Evolutionary conservation across 2,329 filamentous ascomycete species (phyloP).

Genomic region (Ceratocystis huliohia): DNA sequence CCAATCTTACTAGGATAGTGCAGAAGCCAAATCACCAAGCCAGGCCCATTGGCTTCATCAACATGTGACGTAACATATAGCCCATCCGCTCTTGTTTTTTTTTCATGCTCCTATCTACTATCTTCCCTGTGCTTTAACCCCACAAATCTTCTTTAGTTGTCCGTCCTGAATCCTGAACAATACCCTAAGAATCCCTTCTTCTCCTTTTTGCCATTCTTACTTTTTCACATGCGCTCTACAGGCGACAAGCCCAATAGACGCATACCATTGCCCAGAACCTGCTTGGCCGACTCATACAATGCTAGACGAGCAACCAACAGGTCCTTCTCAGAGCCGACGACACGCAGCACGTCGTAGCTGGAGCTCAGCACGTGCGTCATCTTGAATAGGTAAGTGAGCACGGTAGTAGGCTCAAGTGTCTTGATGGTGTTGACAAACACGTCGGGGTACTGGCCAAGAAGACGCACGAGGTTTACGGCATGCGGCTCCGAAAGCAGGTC

Average conservation of each 20-base stretch:
- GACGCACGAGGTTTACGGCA: slow-evolving; percentile 58
- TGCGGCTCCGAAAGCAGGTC: slow-evolving; percentile 58
- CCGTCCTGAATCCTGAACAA: slow-evolving; percentile 8
- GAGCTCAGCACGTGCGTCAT: slow-evolving; percentile 70
- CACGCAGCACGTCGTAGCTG: slow-evolving; percentile 70
- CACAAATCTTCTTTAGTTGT: not conserved
- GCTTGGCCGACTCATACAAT: slow-evolving; percentile 62
- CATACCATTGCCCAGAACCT: slow-evolving; percentile 75
- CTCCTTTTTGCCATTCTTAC: not conserved
- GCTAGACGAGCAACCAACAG: slow-evolving; percentile 61
- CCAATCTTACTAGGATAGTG: too few relatives aligned
- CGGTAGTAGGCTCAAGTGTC: slow-evolving; percentile 59
- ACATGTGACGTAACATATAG: not conserved
- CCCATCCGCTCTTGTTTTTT: not conserved
- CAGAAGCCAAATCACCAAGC: too few relatives aligned
- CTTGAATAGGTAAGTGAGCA: slow-evolving; percentile 62
- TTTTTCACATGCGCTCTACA: slow-evolving; percentile 40
- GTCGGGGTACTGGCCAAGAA: slow-evolving; percentile 75
- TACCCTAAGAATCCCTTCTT: not conserved
- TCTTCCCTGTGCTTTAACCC: not conserved
- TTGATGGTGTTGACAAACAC: slow-evolving; percentile 72
- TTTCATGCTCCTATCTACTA: not conserved
- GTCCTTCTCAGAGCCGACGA: slow-evolving; percentile 65
- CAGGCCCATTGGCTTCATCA: not conserved
- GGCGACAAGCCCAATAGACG: slow-evolving; percentile 63